phyloP scores from a whole-genome alignment of 2,329 filamentous ascomycete genomes.

The Zymoseptoria pseudotritici region DNA sequence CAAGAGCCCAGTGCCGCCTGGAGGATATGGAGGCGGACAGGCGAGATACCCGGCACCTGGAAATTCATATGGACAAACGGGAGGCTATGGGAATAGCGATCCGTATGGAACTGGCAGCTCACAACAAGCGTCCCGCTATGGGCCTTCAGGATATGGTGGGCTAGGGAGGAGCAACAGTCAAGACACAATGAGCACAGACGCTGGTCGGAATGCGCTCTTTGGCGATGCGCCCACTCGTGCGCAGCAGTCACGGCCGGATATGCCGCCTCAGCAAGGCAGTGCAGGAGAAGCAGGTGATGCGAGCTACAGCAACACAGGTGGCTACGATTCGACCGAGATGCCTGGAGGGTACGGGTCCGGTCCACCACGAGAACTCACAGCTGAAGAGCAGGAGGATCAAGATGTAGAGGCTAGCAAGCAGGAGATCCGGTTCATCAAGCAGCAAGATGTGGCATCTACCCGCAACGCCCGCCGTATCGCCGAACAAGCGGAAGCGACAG shows the following conservation, averaged over 20 bases:
- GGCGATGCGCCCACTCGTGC: constrained; percentile 43
- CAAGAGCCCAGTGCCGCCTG: constrained; percentile 39
- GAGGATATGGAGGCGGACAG: constrained; percentile 36
- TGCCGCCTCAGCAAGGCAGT: not conserved
- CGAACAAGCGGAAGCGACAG: constrained; percentile 62
- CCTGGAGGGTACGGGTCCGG: constrained; percentile 44
- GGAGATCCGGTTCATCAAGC: constrained; percentile 68
- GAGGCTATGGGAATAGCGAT: constrained; percentile 44
- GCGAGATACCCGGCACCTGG: constrained; percentile 20
- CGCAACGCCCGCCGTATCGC: constrained; percentile 62
- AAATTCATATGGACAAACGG: constrained; percentile 34
- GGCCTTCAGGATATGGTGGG: constrained; percentile 49
- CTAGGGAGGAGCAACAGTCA: constrained; percentile 44
- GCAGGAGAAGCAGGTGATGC: constrained; percentile 13
- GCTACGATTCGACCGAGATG: constrained; percentile 22
- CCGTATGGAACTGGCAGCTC: constrained; percentile 41
- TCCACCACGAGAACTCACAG: constrained; percentile 69
- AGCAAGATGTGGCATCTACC: constrained; percentile 66
- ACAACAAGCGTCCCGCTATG: constrained; percentile 33
- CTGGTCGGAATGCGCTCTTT: constrained; percentile 58
- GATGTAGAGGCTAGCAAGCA: constrained; percentile 65
- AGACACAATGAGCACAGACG: constrained; percentile 45
- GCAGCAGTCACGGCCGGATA: constrained; percentile 22
- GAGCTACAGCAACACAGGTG: constrained; percentile 27
- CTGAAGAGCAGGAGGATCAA: constrained; percentile 69